Evolutionary conservation across 305 asterid genomes (phyloP).

Genomic region (Solanum hybrid): DNA sequence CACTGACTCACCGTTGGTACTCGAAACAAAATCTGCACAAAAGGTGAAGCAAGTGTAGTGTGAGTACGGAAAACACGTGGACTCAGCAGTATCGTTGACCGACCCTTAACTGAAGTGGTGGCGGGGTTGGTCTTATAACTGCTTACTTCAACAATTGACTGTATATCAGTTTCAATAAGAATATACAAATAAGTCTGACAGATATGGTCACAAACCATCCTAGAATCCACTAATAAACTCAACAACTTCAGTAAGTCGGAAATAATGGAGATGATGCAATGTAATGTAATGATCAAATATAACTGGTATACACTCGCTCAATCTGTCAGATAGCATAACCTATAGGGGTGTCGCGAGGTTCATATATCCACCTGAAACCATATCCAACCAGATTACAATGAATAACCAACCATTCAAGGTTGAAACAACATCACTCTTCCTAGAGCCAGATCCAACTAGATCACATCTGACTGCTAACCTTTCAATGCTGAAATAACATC

Average conservation of each 20-base stretch:
- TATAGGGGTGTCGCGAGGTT: neutral
- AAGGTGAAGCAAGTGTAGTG: neutral
- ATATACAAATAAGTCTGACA: neutral
- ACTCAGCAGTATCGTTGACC: neutral
- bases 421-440: neutral
- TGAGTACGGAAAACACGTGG: neutral
- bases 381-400: neutral
- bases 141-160: neutral
- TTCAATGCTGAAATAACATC: neutral
- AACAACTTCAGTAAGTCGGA: neutral
- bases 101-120: neutral
- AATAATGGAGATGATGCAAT: neutral
- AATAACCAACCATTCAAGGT: neutral
- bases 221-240: neutral
- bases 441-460: neutral
- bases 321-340: neutral
- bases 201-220: neutral
- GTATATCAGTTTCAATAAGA: neutral
- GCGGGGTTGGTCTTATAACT: neutral
- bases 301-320: neutral
- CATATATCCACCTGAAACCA: neutral
- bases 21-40: neutral
- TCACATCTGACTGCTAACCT: neutral
- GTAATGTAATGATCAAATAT: neutral
- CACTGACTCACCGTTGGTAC: neutral